Conservation (phyloP, 768 basidiomycete genomes). For the Calocybe cyanea region DNA sequence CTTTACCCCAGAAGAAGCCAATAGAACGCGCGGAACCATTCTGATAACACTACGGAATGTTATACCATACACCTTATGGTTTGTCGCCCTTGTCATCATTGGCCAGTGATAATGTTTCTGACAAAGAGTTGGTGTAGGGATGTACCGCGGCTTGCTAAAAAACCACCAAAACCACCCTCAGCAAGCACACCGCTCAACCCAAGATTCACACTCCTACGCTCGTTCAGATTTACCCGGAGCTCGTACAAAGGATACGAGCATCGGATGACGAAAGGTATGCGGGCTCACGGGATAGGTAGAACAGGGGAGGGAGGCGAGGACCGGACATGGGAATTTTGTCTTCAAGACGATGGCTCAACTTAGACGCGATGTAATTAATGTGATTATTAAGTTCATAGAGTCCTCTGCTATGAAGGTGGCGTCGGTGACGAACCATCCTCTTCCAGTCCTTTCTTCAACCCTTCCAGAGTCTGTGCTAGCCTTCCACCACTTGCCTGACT, state of each 20-base stretch:
- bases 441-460: constrained; percentile 50
- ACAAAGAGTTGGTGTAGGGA: constrained; percentile 47
- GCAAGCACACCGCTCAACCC: constrained; percentile 54
- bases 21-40: constrained; percentile 58
- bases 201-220: constrained; percentile 65
- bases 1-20: constrained; percentile 13
- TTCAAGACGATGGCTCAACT: constrained; percentile 23
- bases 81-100: constrained; percentile 15
- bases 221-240: constrained; percentile 70
- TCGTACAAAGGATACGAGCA: constrained; percentile 87
- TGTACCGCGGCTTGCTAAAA: constrained; percentile 69
- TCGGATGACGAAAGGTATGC: constrained; percentile 89
- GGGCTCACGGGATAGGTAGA: constrained; percentile 58
- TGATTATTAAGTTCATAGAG: constrained; percentile 7
- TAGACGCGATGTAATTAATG: background rate
- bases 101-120: background rate
- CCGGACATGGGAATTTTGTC: constrained; percentile 86
- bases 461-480: constrained; percentile 70
- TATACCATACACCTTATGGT: constrained; percentile 87
- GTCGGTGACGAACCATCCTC: constrained; percentile 17
- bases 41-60: constrained; percentile 87
- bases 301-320: constrained; percentile 76
- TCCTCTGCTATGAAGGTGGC: constrained; percentile 9
- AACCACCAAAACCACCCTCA: constrained; percentile 53
- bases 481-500: constrained; percentile 66